These are phyloP conservation scores for Decorospora gaudefroyi DNA, from an alignment of 2,329 filamentous ascomycete genomes.

Conservation along the genomic window DNA sequence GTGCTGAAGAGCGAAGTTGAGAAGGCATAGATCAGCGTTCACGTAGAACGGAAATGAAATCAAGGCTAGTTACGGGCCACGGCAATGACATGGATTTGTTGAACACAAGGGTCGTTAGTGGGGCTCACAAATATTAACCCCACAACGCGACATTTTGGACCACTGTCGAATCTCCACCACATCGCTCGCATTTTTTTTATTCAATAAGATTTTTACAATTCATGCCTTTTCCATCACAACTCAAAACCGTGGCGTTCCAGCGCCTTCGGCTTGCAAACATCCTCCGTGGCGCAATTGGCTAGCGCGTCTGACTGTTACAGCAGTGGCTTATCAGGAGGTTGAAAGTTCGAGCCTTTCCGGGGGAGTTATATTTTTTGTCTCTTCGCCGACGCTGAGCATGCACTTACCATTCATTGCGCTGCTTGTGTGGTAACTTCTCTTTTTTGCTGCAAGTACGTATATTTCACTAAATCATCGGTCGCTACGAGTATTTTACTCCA, in stretches of 20 bases:
- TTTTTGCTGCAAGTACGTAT: no score
- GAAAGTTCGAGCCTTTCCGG: slow-evolving; percentile 37
- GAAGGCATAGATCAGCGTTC: slow-evolving; percentile 3
- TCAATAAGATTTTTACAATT: not conserved
- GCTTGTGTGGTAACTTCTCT: no score
- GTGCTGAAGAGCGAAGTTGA: slow-evolving; percentile 35
- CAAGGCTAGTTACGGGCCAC: not conserved
- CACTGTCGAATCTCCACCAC: no score
- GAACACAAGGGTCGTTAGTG: no score
- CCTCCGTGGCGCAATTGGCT: slow-evolving; percentile 56
- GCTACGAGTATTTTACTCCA: no score
- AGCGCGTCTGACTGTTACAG: slow-evolving; percentile 64
- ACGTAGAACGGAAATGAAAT: not conserved
- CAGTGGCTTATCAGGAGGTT: slow-evolving; percentile 27
- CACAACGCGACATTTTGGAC: no score
- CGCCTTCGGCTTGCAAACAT: slow-evolving; percentile 20
- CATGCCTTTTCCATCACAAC: slow-evolving; percentile 4
- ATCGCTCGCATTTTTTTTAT: not conserved
- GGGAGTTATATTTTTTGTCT: slow-evolving; percentile 29
- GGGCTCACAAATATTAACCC: no score
- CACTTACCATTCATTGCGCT: no score
- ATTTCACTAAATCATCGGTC: no score
- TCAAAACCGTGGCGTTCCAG: slow-evolving; percentile 16
- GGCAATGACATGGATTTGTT: not conserved
- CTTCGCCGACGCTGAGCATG: slow-evolving; percentile 1